Evolutionary conservation across 139 green algal species (phyloP), one percentile per base, ranked within the genome.

Genomic region (Raphidocelis subcapitata): DNA sequence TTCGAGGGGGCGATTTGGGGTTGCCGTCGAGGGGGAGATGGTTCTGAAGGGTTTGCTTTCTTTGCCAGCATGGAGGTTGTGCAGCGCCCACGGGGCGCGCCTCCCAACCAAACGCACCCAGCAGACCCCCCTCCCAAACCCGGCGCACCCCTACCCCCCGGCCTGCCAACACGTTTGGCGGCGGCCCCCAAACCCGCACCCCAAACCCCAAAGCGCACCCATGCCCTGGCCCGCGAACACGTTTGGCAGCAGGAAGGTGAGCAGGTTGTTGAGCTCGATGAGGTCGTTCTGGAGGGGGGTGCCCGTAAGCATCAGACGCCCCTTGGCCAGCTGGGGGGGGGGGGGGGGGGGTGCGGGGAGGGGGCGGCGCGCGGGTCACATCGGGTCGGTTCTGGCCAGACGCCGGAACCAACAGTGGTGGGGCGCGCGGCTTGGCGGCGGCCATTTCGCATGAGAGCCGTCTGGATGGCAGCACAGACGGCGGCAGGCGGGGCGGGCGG

Each of bases 211-310:
- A n/a, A n/a, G n/a, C 41, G 8, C 41, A 49, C 41, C 41, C 41
- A 49, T 49, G 41, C 41, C 41, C 41, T 49, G 41, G 41, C 41
- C 41, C 8, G 41, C 76, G 79, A 95, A 93, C 23, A 98, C 77
- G 26, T 79, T 74, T 3, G 94, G 94, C 83, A 98, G 82, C 59
- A 97, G 82, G 74, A 98, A 97, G 49, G 84, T 73, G 61, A 98
- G 85, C 72, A 98, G 84, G 57, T 89, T 88, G 71, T 92, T 85
- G 73, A 98, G 90, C 87, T 98, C 94, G 28, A 69, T 52, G 57
- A 94, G 81, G 78, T 96, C 86, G 77, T 98, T 98, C 72, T 98
- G 94, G 28, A 98, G 86, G 1, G 94, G 94, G 1, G 94, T 98
- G 66, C 94, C 92, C 82, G 79, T 47, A 20, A 92, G 87, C 88